Conservation (phyloP, 2,329 filamentous ascomycete species). For the Penicillium sp. region DNA sequence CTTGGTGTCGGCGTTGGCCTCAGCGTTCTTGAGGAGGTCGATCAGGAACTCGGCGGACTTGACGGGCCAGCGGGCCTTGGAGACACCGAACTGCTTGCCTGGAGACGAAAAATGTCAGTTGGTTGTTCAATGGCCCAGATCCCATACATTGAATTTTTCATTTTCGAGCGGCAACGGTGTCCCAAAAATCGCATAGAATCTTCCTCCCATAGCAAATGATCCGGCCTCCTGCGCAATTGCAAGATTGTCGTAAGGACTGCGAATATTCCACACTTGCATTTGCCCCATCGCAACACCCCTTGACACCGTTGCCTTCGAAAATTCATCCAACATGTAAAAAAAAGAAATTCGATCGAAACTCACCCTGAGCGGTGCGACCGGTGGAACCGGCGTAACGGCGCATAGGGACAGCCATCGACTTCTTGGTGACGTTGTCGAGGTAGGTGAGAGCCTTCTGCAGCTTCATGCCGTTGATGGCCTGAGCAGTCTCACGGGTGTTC, state of each 20-base stretch:
- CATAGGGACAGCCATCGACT: slow-evolving; percentile 98
- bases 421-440: slow-evolving; percentile 96
- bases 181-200: slow-evolving; percentile 4
- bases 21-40: slow-evolving; percentile 94
- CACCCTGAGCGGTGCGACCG: slow-evolving; percentile 97
- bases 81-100: slow-evolving; percentile 99
- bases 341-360: slow-evolving; percentile 47
- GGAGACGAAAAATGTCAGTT: slow-evolving; percentile 25
- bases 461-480: slow-evolving; percentile 99
- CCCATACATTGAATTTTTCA: slow-evolving; percentile 11
- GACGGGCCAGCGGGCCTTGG: slow-evolving; percentile 96
- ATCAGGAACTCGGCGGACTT: slow-evolving; percentile 99
- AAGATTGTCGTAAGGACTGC: slow-evolving; percentile 7
- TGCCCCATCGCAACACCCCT: not conserved
- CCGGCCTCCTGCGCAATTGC: not conserved
- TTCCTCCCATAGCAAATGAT: not conserved
- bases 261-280: not conserved
- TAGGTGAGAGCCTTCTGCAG: slow-evolving; percentile 90
- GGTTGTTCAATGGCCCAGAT: not conserved
- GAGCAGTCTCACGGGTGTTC: slow-evolving; percentile 99
- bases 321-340: slow-evolving; percentile 13
- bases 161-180: slow-evolving; percentile 11
- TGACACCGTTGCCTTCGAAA: slow-evolving; percentile 10
- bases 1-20: slow-evolving; percentile 96
- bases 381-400: slow-evolving; percentile 95